Conservation (phyloP, 805 yeast species). For the Priceomyces carsonii region DNA sequence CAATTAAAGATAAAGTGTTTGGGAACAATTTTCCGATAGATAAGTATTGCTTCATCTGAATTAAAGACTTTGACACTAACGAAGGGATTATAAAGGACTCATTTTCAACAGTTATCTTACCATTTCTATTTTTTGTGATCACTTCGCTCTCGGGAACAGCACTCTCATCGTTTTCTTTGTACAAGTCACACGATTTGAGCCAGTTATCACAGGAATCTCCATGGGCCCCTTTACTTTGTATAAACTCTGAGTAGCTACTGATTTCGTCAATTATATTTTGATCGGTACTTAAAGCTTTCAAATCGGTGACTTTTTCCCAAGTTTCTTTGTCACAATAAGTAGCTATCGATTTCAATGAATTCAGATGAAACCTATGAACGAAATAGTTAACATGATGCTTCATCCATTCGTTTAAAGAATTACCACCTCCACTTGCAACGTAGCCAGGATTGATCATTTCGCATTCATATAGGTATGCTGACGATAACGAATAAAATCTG, state of each 20-base stretch:
- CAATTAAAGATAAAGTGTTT: slow-evolving; percentile 37
- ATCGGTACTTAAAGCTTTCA: slow-evolving; percentile 28
- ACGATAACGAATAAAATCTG: slow-evolving; percentile 62
- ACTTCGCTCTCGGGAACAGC: not conserved
- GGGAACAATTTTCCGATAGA: slow-evolving; percentile 60
- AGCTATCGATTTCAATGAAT: slow-evolving; percentile 47
- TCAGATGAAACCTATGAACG: slow-evolving; percentile 54
- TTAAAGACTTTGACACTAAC: slow-evolving; percentile 21
- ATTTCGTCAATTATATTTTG: slow-evolving; percentile 29
- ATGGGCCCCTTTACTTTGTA: slow-evolving; percentile 17
- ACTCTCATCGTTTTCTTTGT: slow-evolving; percentile 12
- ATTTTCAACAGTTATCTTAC: slow-evolving; percentile 13
- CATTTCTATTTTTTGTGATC: slow-evolving; percentile 1
- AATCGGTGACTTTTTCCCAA: slow-evolving; percentile 77
- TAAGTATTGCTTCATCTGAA: slow-evolving; percentile 50
- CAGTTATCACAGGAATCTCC: slow-evolving; percentile 30
- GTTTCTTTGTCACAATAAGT: slow-evolving; percentile 61
- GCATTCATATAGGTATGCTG: slow-evolving; percentile 76
- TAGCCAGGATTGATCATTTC: slow-evolving; percentile 77
- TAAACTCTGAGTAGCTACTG: slow-evolving; percentile 21
- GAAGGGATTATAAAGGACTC: slow-evolving; percentile 32
- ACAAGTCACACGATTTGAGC: slow-evolving; percentile 26
- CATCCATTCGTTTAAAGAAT: slow-evolving; percentile 60
- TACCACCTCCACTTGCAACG: slow-evolving; percentile 50
- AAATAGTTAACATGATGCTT: slow-evolving; percentile 66